Evolutionary conservation across 2,329 filamentous ascomycete genomes (phyloP).

Genomic region (Colletotrichum tabaci): DNA sequence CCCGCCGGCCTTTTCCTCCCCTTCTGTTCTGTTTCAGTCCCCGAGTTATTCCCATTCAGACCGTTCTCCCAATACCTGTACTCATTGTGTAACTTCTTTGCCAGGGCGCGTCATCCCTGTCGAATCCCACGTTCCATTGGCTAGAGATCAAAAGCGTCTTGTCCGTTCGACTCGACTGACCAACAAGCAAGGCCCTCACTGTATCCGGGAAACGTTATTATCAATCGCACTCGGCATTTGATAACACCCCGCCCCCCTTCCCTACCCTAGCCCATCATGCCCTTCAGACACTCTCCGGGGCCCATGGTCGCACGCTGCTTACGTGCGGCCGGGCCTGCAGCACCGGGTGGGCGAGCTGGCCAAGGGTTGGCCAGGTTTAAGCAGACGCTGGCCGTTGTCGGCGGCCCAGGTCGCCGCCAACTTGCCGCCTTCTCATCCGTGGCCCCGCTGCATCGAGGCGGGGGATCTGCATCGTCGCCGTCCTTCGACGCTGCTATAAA

Average conservation of each 20-base stretch:
- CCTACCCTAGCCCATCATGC: conserved; percentile 23
- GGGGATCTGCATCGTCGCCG: conserved; percentile 26
- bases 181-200: conserved; percentile 3
- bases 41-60: neutral
- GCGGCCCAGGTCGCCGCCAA: conserved; percentile 29
- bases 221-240: conserved; percentile 12
- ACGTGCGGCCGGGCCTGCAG: conserved; percentile 19
- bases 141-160: too few relatives aligned
- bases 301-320: conserved; percentile 32
- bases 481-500: conserved; percentile 32
- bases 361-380: conserved; percentile 20
- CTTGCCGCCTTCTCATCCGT: conserved; percentile 35
- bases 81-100: conserved; percentile 7
- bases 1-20: neutral
- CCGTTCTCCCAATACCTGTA: too few relatives aligned
- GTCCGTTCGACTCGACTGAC: neutral
- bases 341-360: conserved; percentile 11
- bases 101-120: conserved; percentile 16
- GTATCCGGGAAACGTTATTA: neutral
- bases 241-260: conserved; percentile 13
- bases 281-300: conserved; percentile 34
- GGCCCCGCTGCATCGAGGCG: conserved; percentile 29
- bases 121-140: neutral
- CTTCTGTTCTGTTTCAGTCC: conserved; percentile 1
- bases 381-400: conserved; percentile 23